phyloP scores from a whole-genome alignment of 2,329 filamentous ascomycete genomes.

The Claviceps quebecensis region DNA sequence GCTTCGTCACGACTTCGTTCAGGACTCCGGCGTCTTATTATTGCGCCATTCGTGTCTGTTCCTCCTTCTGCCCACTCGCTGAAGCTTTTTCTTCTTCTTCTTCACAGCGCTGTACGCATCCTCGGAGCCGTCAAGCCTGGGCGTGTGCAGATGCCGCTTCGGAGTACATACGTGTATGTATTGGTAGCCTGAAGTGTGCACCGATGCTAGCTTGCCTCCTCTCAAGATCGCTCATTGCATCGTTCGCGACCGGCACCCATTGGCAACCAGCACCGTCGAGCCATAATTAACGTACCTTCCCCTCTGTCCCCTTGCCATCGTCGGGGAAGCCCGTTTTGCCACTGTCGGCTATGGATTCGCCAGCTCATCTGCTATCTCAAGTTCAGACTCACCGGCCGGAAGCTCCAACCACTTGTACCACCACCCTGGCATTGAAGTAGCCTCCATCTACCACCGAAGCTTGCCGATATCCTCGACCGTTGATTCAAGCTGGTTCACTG shows the following conservation, averaged over 20 bases:
- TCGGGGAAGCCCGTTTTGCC: neutral
- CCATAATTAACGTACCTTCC: conserved; percentile 1
- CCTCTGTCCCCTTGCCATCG: neutral
- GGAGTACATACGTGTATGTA: no score
- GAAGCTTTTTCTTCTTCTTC: no score
- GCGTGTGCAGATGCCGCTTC: no score
- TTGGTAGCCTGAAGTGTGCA: no score
- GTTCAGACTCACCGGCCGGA: conserved; percentile 12
- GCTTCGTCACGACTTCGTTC: no score
- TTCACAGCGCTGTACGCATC: no score
- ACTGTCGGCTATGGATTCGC: conserved; percentile 11
- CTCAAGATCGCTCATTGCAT: neutral
- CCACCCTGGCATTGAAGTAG: conserved; percentile 5
- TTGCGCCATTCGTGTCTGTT: no score
- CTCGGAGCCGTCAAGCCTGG: no score
- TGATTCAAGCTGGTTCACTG: conserved; percentile 22
- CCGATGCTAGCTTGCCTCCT: neutral
- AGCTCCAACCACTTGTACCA: conserved; percentile 4
- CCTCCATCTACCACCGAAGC: neutral
- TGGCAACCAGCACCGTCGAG: neutral
- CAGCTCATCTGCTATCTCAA: conserved; percentile 14
- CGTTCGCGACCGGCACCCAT: neutral
- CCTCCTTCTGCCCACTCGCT: no score
- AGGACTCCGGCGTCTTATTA: no score
- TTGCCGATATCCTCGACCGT: conserved; percentile 17